Conservation (phyloP, 768 basidiomycete species). For the Lenzites betulinus region DNA sequence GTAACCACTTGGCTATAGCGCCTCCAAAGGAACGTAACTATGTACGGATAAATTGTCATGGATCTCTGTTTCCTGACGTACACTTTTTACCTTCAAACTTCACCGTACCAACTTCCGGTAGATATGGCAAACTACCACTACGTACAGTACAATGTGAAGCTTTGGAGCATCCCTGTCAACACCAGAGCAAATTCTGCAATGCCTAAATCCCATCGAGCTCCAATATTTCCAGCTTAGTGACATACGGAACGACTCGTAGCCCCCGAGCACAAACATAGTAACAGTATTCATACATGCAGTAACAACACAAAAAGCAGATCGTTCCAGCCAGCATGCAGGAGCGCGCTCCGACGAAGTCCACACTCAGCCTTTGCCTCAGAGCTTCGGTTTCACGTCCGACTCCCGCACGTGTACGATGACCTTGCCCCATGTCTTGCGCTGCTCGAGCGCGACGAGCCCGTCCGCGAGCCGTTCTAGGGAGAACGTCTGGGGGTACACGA, state of each 20-base stretch:
- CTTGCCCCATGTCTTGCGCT: slow-evolving; percentile 92
- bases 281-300: neutral
- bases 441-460: slow-evolving; percentile 76
- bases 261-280: neutral
- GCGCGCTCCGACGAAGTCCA: no score
- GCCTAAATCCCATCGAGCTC: no score
- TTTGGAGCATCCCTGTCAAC: no score
- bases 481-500: slow-evolving; percentile 70
- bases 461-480: slow-evolving; percentile 65
- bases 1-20: slow-evolving; percentile 78
- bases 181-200: no score
- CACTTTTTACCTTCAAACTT: no score
- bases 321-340: neutral
- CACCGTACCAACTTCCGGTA: no score
- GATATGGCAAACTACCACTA: no score
- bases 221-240: no score
- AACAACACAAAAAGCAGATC: neutral
- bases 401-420: slow-evolving; percentile 67
- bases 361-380: slow-evolving; percentile 29
- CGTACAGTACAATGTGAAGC: no score
- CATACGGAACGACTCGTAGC: neutral
- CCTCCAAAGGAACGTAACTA: no score
- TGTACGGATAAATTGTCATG: no score
- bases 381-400: slow-evolving; percentile 40
- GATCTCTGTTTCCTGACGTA: no score